These are phyloP conservation scores for Cordyceps fumosorosea DNA, from an alignment of 2,329 filamentous ascomycete species.

Conservation along the genomic window DNA sequence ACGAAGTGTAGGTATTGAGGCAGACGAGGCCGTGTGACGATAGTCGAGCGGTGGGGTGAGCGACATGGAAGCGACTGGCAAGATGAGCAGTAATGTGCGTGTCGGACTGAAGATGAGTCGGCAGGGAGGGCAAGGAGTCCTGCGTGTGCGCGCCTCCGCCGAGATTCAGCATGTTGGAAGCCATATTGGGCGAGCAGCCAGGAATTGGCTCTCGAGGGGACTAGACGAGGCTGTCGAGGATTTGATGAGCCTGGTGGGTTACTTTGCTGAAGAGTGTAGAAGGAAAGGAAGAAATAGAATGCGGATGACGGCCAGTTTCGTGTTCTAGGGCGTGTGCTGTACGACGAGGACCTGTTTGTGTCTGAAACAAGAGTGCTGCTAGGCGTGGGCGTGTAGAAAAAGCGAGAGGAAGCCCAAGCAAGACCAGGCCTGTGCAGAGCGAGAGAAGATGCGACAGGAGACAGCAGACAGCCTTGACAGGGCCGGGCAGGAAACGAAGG, in stretches of 20 bases:
- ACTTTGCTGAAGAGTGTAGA: not conserved
- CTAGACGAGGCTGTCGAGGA: not conserved
- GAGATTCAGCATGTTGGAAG: conserved; percentile 49
- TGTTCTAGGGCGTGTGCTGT: conserved; percentile 7
- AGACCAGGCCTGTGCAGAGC: not conserved
- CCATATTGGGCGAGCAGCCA: conserved; percentile 45
- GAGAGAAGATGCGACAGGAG: conserved; percentile 2
- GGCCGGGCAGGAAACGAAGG: conserved; percentile 1
- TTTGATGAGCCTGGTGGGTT: not conserved
- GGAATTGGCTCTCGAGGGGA: conserved; percentile 20
- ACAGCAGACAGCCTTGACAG: not conserved
- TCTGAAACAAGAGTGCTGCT: conserved; percentile 4
- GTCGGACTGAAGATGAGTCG: conserved; percentile 73
- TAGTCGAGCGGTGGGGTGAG: conserved; percentile 77
- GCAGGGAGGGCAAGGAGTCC: conserved; percentile 80
- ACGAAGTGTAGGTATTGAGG: conserved; percentile 90
- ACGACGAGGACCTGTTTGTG: not conserved
- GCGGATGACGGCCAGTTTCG: not conserved
- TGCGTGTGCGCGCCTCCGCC: conserved; percentile 65
- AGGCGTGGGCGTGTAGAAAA: not conserved
- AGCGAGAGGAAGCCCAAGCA: not conserved
- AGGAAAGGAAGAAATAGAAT: not conserved
- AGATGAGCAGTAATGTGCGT: conserved; percentile 76
- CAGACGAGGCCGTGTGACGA: conserved; percentile 89
- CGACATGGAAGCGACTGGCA: conserved; percentile 86